Conservation (phyloP, 306 rosid species). For the Cucumis melo region DNA sequence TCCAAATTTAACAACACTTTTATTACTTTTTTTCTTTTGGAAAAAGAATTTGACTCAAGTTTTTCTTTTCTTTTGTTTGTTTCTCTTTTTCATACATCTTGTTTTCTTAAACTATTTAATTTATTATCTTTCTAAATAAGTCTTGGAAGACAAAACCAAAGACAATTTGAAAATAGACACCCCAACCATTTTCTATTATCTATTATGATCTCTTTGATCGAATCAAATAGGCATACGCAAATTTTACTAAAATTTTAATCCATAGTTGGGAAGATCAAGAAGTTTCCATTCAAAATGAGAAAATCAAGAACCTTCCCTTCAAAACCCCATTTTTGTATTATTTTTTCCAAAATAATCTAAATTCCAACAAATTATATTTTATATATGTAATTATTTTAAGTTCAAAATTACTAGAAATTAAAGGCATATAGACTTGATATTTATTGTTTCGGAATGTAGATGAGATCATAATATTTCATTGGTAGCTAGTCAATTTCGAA, state of each 20-base stretch:
- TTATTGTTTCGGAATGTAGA: no score
- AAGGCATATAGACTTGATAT: no score
- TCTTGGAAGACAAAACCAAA: neutral
- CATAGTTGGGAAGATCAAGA: neutral
- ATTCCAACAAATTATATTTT: neutral
- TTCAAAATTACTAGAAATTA: neutral
- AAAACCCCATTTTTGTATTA: neutral
- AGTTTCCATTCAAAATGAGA: neutral
- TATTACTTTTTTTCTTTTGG: neutral
- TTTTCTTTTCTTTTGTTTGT: no score
- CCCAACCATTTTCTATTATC: neutral
- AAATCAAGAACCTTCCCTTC: neutral
- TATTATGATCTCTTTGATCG: neutral
- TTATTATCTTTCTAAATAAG: neutral
- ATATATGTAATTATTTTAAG: neutral
- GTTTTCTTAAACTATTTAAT: neutral
- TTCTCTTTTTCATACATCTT: neutral
- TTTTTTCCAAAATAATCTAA: neutral
- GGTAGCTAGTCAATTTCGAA: neutral
- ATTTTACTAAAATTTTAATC: neutral
- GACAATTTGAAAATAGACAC: neutral
- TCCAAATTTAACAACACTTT: neutral
- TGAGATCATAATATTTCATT: no score
- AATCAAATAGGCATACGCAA: neutral
- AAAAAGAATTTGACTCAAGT: neutral